Percentiles rank a stretch among this genome's conserved stretches.
phyloP scores from a whole-genome alignment of 2,329 filamentous ascomycete genomes.

The Cladosporium halotolerans region DNA sequence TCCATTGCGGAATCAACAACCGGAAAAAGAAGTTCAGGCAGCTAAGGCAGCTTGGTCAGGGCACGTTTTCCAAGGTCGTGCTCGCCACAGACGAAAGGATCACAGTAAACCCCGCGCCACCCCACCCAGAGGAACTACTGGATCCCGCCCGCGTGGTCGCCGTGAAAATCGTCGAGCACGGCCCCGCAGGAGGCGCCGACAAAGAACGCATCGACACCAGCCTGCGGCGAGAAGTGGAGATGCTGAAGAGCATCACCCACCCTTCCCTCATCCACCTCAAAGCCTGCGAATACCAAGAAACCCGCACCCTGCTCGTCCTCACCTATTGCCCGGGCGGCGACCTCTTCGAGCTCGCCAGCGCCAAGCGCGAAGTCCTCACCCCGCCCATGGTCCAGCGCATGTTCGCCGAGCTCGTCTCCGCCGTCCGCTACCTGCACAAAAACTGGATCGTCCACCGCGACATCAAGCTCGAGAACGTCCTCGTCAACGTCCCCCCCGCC shows the following conservation, averaged over 20 bases:
- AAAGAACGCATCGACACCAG: constrained; percentile 91
- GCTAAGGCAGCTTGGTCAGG: constrained; percentile 75
- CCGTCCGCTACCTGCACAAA: constrained; percentile 77
- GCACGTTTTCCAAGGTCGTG: constrained; percentile 92
- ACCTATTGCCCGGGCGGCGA: constrained; percentile 93
- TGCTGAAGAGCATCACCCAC: constrained; percentile 81
- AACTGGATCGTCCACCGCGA: constrained; percentile 89
- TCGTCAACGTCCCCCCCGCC: constrained; percentile 70
- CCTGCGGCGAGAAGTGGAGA: constrained; percentile 88
- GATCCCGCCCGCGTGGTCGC: constrained; percentile 80
- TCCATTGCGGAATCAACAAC: constrained; percentile 56
- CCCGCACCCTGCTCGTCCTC: constrained; percentile 75
- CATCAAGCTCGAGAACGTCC: constrained; percentile 96
- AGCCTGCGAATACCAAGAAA: constrained; percentile 80
- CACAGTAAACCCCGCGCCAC: constrained; percentile 22
- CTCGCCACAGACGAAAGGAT: constrained; percentile 73
- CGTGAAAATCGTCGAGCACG: constrained; percentile 92
- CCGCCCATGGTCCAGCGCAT: constrained; percentile 71
- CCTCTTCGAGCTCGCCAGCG: constrained; percentile 83
- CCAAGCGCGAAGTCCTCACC: constrained; percentile 61
- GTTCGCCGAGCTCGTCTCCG: constrained; percentile 81
- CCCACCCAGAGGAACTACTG: constrained; percentile 43
- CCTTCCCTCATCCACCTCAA: constrained; percentile 87
- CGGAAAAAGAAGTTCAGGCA: constrained; percentile 74
- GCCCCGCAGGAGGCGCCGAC: constrained; percentile 85